Evolutionary conservation across 78 protist species (phyloP), one percentile per base, ranked within the genome.

Genomic region (slime mould (Dictyostelium discoideum)): DNA sequence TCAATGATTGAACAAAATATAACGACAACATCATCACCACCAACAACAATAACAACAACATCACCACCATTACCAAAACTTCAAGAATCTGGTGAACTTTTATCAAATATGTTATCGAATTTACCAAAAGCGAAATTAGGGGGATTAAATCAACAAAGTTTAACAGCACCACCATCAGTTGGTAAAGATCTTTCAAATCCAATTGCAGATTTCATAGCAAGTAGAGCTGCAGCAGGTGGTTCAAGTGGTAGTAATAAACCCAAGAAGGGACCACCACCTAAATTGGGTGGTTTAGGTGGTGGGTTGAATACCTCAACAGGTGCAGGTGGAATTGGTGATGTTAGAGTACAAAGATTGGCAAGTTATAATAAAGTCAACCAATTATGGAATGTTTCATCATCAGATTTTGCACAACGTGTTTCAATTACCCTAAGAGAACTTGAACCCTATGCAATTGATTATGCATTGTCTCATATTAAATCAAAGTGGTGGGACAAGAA

Each of bases 101-200:
- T 90, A 9, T 83, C 95, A 74, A 90, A 82, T 73, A n/a, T 90
- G 3, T 39, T 67, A 18, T 8, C 39, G n/a, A 40, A 48, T 39
- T 77, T 85, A 67, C 83, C 65, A 85, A 63, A 54, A 22, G 85
- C 44, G 20, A 90, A 90, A 54, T 57, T 60, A 48, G 46, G 39
- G 2, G 42, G 44, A 20, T 40, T 79, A 44, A 57, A 57, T 82
- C 22, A 13, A 48, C 95, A 90, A 72, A 81, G 87, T 20, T 72
- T 81, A 20, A 90, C 95, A 26, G 95, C 95, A 40, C 95, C 95
- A 69, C 95, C 95, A 16, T 48, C 95, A 18, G 73, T 90, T 10
- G 67, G 65, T 37, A 82, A 82, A n/a, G 95, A 89, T 69, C 67
- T 90, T 5, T 67, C 88, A 6, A 90, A 90, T 54, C 95, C 95